phyloP scores from a whole-genome alignment of 2,329 filamentous ascomycete genomes.

The Zalaria sp. region DNA sequence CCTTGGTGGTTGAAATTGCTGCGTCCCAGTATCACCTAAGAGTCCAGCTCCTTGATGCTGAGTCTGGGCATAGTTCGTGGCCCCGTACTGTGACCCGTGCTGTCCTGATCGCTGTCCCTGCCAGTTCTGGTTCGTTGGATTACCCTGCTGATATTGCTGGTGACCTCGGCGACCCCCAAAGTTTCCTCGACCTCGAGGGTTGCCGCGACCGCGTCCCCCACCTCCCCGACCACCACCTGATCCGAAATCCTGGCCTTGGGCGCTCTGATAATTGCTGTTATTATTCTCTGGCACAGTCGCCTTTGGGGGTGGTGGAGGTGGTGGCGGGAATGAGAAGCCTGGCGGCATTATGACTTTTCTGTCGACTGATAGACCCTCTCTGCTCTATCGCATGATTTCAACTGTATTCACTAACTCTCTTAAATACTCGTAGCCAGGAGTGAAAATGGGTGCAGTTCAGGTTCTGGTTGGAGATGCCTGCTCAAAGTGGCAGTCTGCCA shows the following conservation, averaged over 20 bases:
- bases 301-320: slow-evolving; percentile 27
- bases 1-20: not conserved
- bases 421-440: no score
- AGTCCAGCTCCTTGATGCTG: not conserved
- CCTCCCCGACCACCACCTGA: slow-evolving; percentile 18
- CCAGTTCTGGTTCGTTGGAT: not conserved
- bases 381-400: no score
- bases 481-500: no score
- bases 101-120: no score
- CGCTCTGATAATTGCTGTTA: not conserved
- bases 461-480: no score
- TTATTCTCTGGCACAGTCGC: slow-evolving; percentile 5
- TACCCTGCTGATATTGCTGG: not conserved
- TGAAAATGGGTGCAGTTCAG: no score
- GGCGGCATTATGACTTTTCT: not conserved
- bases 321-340: slow-evolving; percentile 33
- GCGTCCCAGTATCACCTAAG: not conserved
- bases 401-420: no score
- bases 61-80: not conserved
- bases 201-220: slow-evolving; percentile 7
- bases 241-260: slow-evolving; percentile 14
- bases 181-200: slow-evolving; percentile 10
- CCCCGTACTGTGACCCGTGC: not conserved
- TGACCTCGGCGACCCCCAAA: not conserved
- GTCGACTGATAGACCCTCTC: not conserved